Percentiles rank a stretch among this genome's conserved stretches.
phyloP scores from a whole-genome alignment of 148 eudicot genomes.

The Dysphania ambrosioides region DNA sequence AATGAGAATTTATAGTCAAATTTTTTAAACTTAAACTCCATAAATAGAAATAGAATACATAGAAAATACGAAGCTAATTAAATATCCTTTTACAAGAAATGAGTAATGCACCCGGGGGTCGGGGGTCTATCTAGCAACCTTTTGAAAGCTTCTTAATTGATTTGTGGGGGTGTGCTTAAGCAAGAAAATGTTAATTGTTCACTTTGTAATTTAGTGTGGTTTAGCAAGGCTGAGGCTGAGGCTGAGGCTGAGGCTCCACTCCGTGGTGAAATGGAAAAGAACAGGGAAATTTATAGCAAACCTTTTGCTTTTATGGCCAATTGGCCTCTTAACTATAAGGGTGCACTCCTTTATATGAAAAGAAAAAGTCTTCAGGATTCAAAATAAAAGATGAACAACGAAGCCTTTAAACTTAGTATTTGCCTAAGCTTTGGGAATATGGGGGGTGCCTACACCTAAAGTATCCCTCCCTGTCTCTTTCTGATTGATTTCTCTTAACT shows the following conservation, averaged over 20 bases:
- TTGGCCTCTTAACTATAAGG: constrained; percentile 12
- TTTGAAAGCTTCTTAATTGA: too few species aligned
- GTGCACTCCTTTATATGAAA: constrained; percentile 17
- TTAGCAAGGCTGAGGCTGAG: too few species aligned
- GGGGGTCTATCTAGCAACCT: too few species aligned
- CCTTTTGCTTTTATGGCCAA: constrained; percentile 14
- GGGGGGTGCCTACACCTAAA: neutral
- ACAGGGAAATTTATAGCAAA: neutral
- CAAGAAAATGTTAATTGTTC: too few species aligned
- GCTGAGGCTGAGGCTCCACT: neutral
- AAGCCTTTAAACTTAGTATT: neutral
- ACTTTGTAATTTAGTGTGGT: too few species aligned
- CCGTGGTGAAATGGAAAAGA: neutral
- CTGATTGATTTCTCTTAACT: neutral
- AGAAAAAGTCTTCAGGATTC: neutral
- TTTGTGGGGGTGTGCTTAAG: too few species aligned
- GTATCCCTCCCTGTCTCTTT: constrained; percentile 10
- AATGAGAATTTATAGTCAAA: too few species aligned
- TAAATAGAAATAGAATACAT: too few species aligned
- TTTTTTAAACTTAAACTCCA: too few species aligned
- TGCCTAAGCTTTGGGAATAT: constrained; percentile 1
- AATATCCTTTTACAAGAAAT: too few species aligned
- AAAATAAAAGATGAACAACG: neutral
- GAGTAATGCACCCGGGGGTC: too few species aligned
- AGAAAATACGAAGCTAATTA: too few species aligned